Evolutionary conservation across 139 green algal species (phyloP).

Genomic region (Micractinium sp.): DNA sequence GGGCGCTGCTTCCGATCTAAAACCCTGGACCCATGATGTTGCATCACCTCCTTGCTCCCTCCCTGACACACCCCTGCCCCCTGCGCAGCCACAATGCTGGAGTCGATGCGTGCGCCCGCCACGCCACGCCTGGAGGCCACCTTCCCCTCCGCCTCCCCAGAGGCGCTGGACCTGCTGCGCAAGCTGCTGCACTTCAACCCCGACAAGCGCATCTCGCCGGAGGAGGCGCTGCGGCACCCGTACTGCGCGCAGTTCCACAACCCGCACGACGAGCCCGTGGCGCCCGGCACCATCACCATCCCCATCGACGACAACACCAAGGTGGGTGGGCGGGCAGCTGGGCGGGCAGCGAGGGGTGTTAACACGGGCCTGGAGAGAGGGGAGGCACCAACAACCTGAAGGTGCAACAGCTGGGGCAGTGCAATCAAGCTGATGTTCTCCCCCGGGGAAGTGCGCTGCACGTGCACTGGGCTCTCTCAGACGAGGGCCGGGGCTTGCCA

Average conservation of each 20-base stretch:
- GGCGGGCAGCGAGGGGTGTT: neutral
- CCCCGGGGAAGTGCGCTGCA: too few relatives aligned
- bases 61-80: neutral
- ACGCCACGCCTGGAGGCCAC: slow-evolving; percentile 67
- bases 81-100: slow-evolving; percentile 87
- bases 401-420: too few relatives aligned
- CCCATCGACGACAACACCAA: slow-evolving; percentile 97
- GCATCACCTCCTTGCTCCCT: neutral
- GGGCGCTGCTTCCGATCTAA: too few relatives aligned
- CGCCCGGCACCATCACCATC: slow-evolving; percentile 78
- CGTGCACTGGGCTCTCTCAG: neutral
- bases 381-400: too few relatives aligned
- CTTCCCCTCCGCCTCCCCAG: slow-evolving; percentile 79
- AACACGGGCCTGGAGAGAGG: too few relatives aligned
- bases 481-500: neutral
- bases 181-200: slow-evolving; percentile 86
- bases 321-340: slow-evolving; percentile 45
- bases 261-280: slow-evolving; percentile 81
- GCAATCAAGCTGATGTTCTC: too few relatives aligned
- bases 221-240: slow-evolving; percentile 91
- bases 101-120: slow-evolving; percentile 71
- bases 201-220: slow-evolving; percentile 84
- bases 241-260: slow-evolving; percentile 97
- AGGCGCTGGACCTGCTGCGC: slow-evolving; percentile 88
- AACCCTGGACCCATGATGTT: neutral